phyloP scores from a whole-genome alignment of 2,329 filamentous ascomycete genomes.

The Botrytis cinerea region DNA sequence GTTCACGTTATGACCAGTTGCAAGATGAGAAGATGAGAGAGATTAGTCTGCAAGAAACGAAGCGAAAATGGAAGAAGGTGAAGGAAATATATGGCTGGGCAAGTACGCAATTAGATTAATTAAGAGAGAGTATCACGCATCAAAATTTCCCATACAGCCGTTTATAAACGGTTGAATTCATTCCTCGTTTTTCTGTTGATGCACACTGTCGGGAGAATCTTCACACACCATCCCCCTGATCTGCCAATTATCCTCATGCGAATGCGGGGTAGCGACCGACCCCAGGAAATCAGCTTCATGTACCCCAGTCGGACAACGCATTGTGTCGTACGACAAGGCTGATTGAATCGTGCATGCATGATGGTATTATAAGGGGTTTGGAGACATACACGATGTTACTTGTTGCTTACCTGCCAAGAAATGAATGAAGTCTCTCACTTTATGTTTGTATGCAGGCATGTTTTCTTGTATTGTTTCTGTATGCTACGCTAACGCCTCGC shows the following conservation, averaged over 20 bases:
- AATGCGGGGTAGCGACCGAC: constrained; percentile 11
- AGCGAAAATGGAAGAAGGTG: too few relatives aligned
- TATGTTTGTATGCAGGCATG: background rate
- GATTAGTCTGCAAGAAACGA: background rate
- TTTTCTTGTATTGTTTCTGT: background rate
- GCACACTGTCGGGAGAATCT: background rate
- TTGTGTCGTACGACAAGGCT: constrained; percentile 2
- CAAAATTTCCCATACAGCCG: background rate
- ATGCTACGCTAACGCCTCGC: background rate
- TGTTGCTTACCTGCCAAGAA: background rate
- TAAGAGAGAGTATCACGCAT: constrained; percentile 10
- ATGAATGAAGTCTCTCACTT: background rate
- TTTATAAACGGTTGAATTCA: background rate
- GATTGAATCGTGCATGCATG: constrained; percentile 7
- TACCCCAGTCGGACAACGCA: constrained; percentile 5
- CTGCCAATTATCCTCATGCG: background rate
- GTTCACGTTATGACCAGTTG: constrained; percentile 2
- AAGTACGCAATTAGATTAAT: constrained; percentile 12
- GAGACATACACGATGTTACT: background rate
- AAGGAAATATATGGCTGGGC: background rate
- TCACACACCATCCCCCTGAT: background rate
- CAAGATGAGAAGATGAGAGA: constrained; percentile 8
- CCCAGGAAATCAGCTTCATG: constrained; percentile 8
- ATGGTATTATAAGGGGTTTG: background rate
- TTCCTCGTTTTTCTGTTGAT: background rate